These are phyloP conservation scores for Picea abies DNA, from an alignment of 83 land plant genomes.

Conservation along the genomic window DNA sequence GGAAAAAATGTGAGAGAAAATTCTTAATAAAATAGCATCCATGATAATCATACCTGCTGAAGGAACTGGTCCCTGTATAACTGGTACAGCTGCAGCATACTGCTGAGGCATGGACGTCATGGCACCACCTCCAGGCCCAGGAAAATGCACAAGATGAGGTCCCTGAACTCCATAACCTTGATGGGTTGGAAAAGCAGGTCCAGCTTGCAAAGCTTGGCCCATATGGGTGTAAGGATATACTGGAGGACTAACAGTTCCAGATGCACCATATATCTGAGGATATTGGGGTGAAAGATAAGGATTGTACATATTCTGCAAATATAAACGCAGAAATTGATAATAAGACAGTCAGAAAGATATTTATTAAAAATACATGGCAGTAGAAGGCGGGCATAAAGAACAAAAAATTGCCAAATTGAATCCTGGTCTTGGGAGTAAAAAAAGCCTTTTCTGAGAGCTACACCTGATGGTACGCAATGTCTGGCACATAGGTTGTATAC, in stretches of 20 bases:
- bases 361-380: background rate
- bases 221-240: conserved; percentile 52
- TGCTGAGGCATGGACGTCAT: conserved; percentile 21
- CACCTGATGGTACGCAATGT: conserved; percentile 60
- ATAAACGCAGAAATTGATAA: background rate
- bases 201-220: conserved; percentile 39
- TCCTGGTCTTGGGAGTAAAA: too few species aligned
- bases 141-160: conserved; percentile 43
- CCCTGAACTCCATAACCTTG: conserved; percentile 55
- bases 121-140: conserved; percentile 44
- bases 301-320: conserved; percentile 55
- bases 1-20: background rate
- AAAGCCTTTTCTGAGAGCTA: too few species aligned
- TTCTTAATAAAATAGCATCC: background rate
- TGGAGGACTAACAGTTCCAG: conserved; percentile 48
- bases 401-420: background rate
- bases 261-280: conserved; percentile 61
- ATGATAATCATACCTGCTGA: conserved; percentile 15
- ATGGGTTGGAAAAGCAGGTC: conserved; percentile 42
- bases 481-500: conserved; percentile 52
- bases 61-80: conserved; percentile 50
- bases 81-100: conserved; percentile 34
- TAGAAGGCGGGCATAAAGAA: background rate
- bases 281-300: conserved; percentile 62
- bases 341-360: background rate